Evolutionary conservation across 768 basidiomycete species (phyloP), one percentile per base, ranked within the genome.

Genomic region (Amanita phalloides): DNA sequence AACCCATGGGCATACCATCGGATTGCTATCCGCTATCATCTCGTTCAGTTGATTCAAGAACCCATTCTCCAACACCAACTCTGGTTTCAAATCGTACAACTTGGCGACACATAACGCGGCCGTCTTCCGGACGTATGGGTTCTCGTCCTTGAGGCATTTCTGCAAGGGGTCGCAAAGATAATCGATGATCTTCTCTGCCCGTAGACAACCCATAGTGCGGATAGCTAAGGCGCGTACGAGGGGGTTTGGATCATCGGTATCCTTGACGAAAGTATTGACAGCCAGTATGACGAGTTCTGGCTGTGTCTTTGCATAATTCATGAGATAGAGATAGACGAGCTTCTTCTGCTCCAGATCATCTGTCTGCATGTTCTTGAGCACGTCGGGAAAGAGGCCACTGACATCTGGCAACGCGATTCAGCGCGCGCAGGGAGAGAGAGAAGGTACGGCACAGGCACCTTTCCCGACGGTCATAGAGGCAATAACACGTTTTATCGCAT

Each of bases 311-410:
- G 95, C 95, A 58, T 98, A 99, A 73, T 99, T 99, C 89, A 98
- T 97, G 54, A 99, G 82, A 67, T 97, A 97, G 21, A 96, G 79
- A 62, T 96, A 98, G n/a, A 98, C 96, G 32, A 99, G 86, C 69
- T 99, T 98, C 81, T 98, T 99, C 72, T 98, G 96, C 67, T 99
- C 96, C 49, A 99, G 79, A 66, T 98, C 95, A 48, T 99, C 95
- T 23, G 96, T 98, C 71, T 98, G 95, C 94, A 93, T 96, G 69
- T 97, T 97, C 78, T 96, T 96, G 62, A 99, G 82, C 28, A 98
- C 95, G 68, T 98, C 92, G 6, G 95, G 94, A 64, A 98, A 97
- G 58, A 98, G 80, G 20, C 94, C 93, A 61, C 86, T 87, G 69
- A 92, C 88, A 68, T 91, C 87, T 88, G 49, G 45, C 41, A 38